Conservation (phyloP, 2,329 filamentous ascomycete species). For the Aurifilum marmelostoma region DNA sequence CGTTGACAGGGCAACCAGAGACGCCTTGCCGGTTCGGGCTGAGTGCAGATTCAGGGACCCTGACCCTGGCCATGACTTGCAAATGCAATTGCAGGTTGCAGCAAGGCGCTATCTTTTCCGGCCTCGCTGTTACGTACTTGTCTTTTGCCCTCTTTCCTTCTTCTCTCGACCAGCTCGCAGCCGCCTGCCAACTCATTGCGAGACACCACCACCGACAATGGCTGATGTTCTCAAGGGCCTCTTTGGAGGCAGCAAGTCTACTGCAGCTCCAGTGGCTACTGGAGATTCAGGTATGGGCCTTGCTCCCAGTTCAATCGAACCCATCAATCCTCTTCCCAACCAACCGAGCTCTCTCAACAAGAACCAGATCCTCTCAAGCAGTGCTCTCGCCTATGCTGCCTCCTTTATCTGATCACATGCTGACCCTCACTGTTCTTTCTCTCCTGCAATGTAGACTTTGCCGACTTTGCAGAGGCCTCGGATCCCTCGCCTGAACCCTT, state of each 20-base stretch:
- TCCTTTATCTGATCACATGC: neutral
- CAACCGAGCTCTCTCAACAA: neutral
- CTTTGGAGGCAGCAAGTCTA: conserved; percentile 65
- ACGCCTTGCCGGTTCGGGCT: neutral
- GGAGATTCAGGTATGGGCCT: conserved; percentile 65
- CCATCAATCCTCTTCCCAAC: neutral
- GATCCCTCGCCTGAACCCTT: conserved; percentile 62
- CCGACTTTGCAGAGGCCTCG: conserved; percentile 84
- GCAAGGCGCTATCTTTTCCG: conserved; percentile 3
- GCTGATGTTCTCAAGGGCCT: conserved; percentile 68
- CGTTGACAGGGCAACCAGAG: neutral
- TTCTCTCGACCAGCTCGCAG: conserved; percentile 22
- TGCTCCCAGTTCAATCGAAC: neutral
- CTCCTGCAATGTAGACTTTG: conserved; percentile 69
- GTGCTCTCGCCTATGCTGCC: neutral
- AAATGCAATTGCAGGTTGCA: neutral
- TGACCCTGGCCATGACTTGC: neutral
- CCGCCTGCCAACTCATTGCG: conserved; percentile 4
- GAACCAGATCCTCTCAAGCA: neutral
- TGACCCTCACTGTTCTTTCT: neutral
- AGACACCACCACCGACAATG: conserved; percentile 42
- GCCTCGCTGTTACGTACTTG: neutral
- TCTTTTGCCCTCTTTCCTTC: conserved; percentile 13
- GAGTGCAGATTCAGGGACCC: neutral
- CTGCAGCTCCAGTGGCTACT: conserved; percentile 51